phyloP scores from a whole-genome alignment of 768 basidiomycete species.

The Termitomyces sp. region DNA sequence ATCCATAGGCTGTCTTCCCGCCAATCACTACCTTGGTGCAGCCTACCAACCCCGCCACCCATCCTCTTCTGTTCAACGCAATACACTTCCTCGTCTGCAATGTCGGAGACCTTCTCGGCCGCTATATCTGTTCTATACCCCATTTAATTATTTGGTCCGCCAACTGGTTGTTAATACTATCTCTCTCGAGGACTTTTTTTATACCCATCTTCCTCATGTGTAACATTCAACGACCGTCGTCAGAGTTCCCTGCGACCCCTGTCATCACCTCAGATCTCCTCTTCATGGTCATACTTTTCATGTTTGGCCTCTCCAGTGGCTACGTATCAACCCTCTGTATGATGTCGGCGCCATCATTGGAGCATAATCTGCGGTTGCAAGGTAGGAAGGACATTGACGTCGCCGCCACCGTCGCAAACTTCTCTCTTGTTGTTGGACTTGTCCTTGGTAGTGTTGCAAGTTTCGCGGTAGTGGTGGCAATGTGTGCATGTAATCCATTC shows the following conservation, averaged over 20 bases:
- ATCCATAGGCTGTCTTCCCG: conserved; percentile 72
- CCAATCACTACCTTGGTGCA: conserved; percentile 76
- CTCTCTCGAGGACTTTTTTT: too few relatives aligned
- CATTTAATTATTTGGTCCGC: conserved; percentile 66
- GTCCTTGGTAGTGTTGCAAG: too few relatives aligned
- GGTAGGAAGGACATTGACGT: conserved; percentile 81
- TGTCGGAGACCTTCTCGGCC: conserved; percentile 70
- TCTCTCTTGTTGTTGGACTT: conserved; percentile 74
- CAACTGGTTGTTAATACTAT: conserved; percentile 55
- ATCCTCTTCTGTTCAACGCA: conserved; percentile 79
- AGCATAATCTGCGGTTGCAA: conserved; percentile 71
- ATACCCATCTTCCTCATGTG: conserved; percentile 83
- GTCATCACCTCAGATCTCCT: conserved; percentile 75
- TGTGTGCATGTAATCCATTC: conserved; percentile 86
- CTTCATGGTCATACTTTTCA: conserved; percentile 70
- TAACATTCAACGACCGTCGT: conserved; percentile 58
- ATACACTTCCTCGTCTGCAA: conserved; percentile 78
- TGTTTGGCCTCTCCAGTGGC: conserved; percentile 80
- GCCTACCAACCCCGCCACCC: conserved; percentile 59
- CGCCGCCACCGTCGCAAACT: conserved; percentile 77
- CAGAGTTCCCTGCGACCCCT: conserved; percentile 31
- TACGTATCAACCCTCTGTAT: conserved; percentile 76
- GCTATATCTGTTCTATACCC: conserved; percentile 65
- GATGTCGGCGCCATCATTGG: conserved; percentile 79
- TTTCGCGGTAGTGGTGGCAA: conserved; percentile 58